Percentiles rank a stretch among this genome's conserved stretches.
These are phyloP conservation scores for Ceratocystis ficicola DNA, from an alignment of 2,329 filamentous ascomycete genomes.

Conservation along the genomic window DNA sequence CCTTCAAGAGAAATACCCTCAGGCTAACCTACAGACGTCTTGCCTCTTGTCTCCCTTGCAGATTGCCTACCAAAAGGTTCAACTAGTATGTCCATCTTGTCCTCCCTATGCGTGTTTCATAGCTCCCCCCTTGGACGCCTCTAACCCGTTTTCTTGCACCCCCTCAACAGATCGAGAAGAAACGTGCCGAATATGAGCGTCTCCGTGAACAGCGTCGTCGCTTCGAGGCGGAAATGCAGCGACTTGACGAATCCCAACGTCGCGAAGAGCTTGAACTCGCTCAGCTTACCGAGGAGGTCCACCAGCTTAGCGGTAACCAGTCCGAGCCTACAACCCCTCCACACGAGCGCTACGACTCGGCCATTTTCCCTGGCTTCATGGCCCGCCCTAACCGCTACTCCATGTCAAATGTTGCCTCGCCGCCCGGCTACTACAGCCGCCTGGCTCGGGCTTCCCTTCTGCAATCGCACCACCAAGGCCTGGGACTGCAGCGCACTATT, in stretches of 20 bases:
- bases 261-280: slow-evolving; percentile 73
- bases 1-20: background rate
- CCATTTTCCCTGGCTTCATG: slow-evolving; percentile 65
- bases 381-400: slow-evolving; percentile 82
- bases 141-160: background rate
- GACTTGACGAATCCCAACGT: slow-evolving; percentile 73
- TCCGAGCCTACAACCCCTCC: slow-evolving; percentile 94
- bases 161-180: slow-evolving; percentile 66
- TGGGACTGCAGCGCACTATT: slow-evolving; percentile 44
- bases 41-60: background rate
- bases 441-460: slow-evolving; percentile 47
- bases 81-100: slow-evolving; percentile 26
- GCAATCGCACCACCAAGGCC: slow-evolving; percentile 59
- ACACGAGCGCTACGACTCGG: slow-evolving; percentile 64
- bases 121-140: background rate
- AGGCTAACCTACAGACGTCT: background rate
- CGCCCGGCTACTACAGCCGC: slow-evolving; percentile 61
- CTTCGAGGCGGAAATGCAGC: slow-evolving; percentile 86
- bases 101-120: slow-evolving; percentile 26
- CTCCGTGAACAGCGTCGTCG: slow-evolving; percentile 78
- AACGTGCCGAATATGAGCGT: slow-evolving; percentile 82
- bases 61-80: slow-evolving; percentile 21
- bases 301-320: slow-evolving; percentile 56
- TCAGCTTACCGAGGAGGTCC: slow-evolving; percentile 70
- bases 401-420: slow-evolving; percentile 72